Conservation (phyloP, 805 yeast genomes). For the Metschnikowia gruessii region DNA sequence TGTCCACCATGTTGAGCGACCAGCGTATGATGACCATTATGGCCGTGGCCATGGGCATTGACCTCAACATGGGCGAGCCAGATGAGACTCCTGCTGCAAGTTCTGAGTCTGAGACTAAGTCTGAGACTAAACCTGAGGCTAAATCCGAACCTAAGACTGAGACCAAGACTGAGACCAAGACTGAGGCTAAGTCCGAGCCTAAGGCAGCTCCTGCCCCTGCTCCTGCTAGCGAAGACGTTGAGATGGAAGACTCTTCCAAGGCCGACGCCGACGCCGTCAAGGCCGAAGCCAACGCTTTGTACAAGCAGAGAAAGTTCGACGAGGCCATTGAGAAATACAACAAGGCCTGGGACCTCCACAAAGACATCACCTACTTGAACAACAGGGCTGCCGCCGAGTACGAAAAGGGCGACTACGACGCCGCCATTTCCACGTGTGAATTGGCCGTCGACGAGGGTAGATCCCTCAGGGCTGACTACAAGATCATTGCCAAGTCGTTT, state of each 20-base stretch:
- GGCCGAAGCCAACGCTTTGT: slow-evolving; percentile 79
- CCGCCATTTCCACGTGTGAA: slow-evolving; percentile 77
- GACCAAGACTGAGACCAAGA: slow-evolving; percentile 15
- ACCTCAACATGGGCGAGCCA: slow-evolving; percentile 43
- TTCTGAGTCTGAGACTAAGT: slow-evolving; percentile 12
- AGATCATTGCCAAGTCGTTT: slow-evolving; percentile 85
- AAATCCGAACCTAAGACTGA: background rate
- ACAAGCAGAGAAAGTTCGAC: slow-evolving; percentile 85
- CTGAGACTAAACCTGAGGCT: slow-evolving; percentile 18
- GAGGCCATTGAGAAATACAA: slow-evolving; percentile 86
- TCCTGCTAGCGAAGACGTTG: slow-evolving; percentile 29
- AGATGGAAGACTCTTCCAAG: slow-evolving; percentile 38
- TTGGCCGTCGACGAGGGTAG: slow-evolving; percentile 87
- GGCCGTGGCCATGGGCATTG: slow-evolving; percentile 83
- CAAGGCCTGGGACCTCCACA: slow-evolving; percentile 76
- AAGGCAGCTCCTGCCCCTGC: slow-evolving; percentile 8
- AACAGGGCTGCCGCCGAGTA: slow-evolving; percentile 97
- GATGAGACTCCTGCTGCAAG: slow-evolving; percentile 16
- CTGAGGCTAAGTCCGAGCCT: slow-evolving; percentile 10
- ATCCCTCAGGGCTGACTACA: slow-evolving; percentile 87
- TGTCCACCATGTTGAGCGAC: slow-evolving; percentile 69
- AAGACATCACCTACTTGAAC: slow-evolving; percentile 90
- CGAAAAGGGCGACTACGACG: slow-evolving; percentile 89
- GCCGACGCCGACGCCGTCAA: slow-evolving; percentile 66
- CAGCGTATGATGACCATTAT: slow-evolving; percentile 86